phyloP scores from a whole-genome alignment of 805 yeast species.

The Kuraishia piskuri region DNA sequence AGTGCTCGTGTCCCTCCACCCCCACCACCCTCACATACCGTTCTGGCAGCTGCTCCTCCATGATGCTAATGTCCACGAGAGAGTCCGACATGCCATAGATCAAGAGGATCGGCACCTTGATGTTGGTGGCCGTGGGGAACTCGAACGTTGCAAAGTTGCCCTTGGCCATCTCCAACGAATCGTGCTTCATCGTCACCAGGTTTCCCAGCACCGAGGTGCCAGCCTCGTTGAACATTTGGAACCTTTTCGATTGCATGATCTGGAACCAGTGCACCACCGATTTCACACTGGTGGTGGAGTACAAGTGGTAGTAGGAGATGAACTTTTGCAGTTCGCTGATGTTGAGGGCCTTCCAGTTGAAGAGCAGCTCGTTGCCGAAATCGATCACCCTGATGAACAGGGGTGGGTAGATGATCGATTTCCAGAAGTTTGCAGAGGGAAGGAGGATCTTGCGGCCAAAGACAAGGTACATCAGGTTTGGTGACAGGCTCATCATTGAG shows the following conservation, averaged over 20 bases:
- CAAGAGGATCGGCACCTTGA: slow-evolving; percentile 62
- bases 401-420: slow-evolving; percentile 66
- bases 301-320: slow-evolving; percentile 77
- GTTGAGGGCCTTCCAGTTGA: slow-evolving; percentile 73
- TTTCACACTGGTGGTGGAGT: slow-evolving; percentile 87
- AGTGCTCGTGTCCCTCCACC: slow-evolving; percentile 71
- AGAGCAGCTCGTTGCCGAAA: slow-evolving; percentile 52
- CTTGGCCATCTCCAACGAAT: slow-evolving; percentile 22
- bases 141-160: slow-evolving; percentile 44
- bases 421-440: slow-evolving; percentile 62
- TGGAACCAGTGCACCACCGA: slow-evolving; percentile 96
- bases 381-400: slow-evolving; percentile 69
- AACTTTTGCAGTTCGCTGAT: slow-evolving; percentile 68
- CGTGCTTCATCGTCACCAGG: slow-evolving; percentile 12
- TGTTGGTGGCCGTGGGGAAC: slow-evolving; percentile 34
- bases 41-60: slow-evolving; percentile 58
- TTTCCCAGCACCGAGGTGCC: slow-evolving; percentile 20
- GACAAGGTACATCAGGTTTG: slow-evolving; percentile 58
- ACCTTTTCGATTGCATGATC: slow-evolving; percentile 64
- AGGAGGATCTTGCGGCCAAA: slow-evolving; percentile 73
- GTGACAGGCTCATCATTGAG: slow-evolving; percentile 68
- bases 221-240: slow-evolving; percentile 84
- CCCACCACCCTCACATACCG: slow-evolving; percentile 27
- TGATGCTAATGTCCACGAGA: slow-evolving; percentile 73
- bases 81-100: slow-evolving; percentile 82